These are phyloP conservation scores for Pichia paraexigua DNA, from an alignment of 805 yeast genomes.

Conservation along the genomic window DNA sequence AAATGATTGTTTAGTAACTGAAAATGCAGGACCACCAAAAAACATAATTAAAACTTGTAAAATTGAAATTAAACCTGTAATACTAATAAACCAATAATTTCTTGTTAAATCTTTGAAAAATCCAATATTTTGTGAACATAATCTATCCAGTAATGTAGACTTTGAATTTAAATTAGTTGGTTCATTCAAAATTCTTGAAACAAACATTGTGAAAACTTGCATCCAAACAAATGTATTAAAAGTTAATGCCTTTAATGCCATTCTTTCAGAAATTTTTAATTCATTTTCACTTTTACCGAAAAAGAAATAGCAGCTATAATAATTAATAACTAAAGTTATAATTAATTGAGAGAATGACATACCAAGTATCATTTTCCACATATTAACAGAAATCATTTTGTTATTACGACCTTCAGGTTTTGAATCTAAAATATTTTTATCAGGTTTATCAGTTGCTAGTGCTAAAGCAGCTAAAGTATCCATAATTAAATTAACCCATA, in stretches of 20 bases:
- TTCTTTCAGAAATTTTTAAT: slow-evolving; percentile 36
- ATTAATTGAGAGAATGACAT: slow-evolving; percentile 73
- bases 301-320: slow-evolving; percentile 62
- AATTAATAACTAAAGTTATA: slow-evolving; percentile 75
- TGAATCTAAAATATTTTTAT: slow-evolving; percentile 65
- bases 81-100: slow-evolving; percentile 73
- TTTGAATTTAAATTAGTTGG: slow-evolving; percentile 49
- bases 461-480: slow-evolving; percentile 98
- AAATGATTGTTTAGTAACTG: slow-evolving; percentile 70
- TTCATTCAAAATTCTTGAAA: slow-evolving; percentile 85
- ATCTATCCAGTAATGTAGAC: slow-evolving; percentile 46
- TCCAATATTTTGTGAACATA: slow-evolving; percentile 60
- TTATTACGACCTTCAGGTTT: slow-evolving; percentile 77
- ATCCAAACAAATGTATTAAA: slow-evolving; percentile 97
- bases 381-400: slow-evolving; percentile 78
- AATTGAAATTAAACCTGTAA: slow-evolving; percentile 68
- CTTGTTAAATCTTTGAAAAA: slow-evolving; percentile 75
- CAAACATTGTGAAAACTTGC: slow-evolving; percentile 89
- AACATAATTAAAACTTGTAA: slow-evolving; percentile 88
- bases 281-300: slow-evolving; percentile 24
- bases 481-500: slow-evolving; percentile 98
- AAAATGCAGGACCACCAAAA: slow-evolving; percentile 95
- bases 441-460: slow-evolving; percentile 95
- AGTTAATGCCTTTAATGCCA: slow-evolving; percentile 72
- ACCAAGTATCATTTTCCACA: slow-evolving; percentile 98